Percentiles rank a stretch among this genome's conserved stretches.
Conservation (phyloP, 129 eudicot species). For the Chrysanthemum lavandulifolium region DNA sequence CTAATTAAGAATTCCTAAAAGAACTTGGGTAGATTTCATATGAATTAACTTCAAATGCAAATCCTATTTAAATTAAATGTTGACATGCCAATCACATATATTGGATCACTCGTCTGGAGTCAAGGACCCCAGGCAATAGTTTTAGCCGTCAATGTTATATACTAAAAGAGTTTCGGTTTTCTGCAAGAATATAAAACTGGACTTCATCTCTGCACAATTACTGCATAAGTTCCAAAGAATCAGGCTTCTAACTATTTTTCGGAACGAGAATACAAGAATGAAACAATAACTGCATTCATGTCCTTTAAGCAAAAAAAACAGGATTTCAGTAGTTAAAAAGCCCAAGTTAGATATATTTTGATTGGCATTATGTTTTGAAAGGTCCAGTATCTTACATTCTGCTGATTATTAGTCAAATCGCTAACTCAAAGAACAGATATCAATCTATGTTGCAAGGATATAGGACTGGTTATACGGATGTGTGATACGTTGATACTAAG, state of each 20-base stretch:
- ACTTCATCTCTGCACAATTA: conserved; percentile 2
- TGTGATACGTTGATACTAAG: background rate
- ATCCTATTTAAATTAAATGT: background rate
- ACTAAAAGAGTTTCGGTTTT: conserved; percentile 1
- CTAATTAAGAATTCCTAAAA: background rate
- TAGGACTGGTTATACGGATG: background rate
- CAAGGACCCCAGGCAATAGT: conserved; percentile 12
- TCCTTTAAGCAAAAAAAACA: conserved; percentile 4
- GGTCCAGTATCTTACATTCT: background rate
- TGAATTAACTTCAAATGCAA: background rate
- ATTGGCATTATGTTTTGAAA: conserved; percentile 1
- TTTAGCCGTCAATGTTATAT: background rate
- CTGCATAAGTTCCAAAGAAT: conserved; percentile 10
- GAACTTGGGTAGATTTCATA: background rate
- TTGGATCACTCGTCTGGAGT: conserved; percentile 5
- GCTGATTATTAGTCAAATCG: conserved; percentile 6
- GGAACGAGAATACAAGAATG: background rate
- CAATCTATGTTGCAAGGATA: conserved; percentile 4
- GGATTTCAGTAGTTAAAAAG: background rate
- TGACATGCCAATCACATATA: conserved; percentile 13
- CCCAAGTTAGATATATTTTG: background rate
- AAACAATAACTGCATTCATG: background rate
- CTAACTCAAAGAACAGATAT: background rate
- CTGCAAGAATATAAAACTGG: background rate
- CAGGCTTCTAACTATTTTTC: background rate